These are phyloP conservation scores for Ogataea ganodermae DNA, from an alignment of 805 yeast species.

Conservation along the genomic window DNA sequence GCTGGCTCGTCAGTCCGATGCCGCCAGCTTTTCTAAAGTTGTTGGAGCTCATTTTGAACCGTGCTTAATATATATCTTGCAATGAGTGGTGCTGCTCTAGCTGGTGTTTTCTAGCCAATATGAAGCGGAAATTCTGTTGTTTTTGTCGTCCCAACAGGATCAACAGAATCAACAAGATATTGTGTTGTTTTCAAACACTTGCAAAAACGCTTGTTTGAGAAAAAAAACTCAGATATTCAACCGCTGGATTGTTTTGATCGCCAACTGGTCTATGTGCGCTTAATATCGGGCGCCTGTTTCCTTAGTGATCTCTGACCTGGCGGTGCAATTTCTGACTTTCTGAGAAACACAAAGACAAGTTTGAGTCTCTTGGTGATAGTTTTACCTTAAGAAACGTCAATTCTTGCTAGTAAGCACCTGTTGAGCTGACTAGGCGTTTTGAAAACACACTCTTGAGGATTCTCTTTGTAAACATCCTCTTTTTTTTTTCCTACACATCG, in stretches of 20 bases:
- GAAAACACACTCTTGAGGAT: neutral
- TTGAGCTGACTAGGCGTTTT: neutral
- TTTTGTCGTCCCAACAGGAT: constrained; percentile 2
- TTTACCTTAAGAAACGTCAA: neutral
- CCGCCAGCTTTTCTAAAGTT: constrained; percentile 1
- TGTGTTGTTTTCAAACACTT: no score
- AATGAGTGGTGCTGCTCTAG: constrained; percentile 7
- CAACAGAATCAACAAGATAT: no score
- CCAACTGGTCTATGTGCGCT: neutral
- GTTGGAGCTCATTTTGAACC: constrained; percentile 16
- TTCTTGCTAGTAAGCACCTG: neutral
- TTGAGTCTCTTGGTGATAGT: neutral
- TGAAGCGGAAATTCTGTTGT: constrained; percentile 15
- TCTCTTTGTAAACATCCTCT: neutral
- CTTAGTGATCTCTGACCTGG: neutral
- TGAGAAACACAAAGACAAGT: neutral
- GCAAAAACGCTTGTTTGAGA: neutral
- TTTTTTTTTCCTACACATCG: constrained; percentile 3
- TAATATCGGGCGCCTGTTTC: constrained; percentile 6
- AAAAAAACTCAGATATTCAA: neutral
- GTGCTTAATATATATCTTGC: neutral
- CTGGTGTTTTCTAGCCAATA: constrained; percentile 21
- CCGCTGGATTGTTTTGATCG: neutral
- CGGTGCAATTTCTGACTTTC: neutral
- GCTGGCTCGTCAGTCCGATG: neutral